Conservation (phyloP, 768 basidiomycete species). For the Phylloporus sp. region DNA sequence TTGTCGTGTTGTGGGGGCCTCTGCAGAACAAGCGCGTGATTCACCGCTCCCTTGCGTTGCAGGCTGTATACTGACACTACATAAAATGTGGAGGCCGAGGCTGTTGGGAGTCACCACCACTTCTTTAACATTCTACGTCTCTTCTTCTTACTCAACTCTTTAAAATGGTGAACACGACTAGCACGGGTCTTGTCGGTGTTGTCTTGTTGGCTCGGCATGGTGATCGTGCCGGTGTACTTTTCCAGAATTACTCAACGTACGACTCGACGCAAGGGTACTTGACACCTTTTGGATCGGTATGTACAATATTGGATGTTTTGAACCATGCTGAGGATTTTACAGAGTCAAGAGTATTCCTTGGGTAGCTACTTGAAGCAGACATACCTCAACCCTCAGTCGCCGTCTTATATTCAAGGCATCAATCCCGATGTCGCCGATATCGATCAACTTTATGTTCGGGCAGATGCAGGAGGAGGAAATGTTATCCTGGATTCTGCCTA, state of each 20-base stretch:
- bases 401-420: constrained; percentile 65
- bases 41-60: background rate
- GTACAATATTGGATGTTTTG: constrained; percentile 11
- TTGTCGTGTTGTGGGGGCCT: background rate
- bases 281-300: constrained; percentile 70
- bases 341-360: constrained; percentile 54
- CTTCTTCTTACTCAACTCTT: background rate
- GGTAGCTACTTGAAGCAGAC: constrained; percentile 55
- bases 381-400: constrained; percentile 61
- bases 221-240: constrained; percentile 56
- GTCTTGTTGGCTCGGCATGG: constrained; percentile 75
- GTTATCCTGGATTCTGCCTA: constrained; percentile 81
- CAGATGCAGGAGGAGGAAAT: constrained; percentile 75
- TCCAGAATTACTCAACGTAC: constrained; percentile 70
- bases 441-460: constrained; percentile 65
- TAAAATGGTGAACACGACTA: constrained; percentile 24
- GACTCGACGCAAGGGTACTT: constrained; percentile 60
- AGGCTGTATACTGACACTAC: background rate
- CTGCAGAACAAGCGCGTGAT: background rate
- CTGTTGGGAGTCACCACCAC: no score
- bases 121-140: background rate
- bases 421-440: constrained; percentile 62
- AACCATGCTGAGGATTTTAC: background rate
- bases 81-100: background rate
- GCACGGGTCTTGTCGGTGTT: constrained; percentile 56